Conservation (phyloP, 768 basidiomycete species). For the Suillus occidentalis region DNA sequence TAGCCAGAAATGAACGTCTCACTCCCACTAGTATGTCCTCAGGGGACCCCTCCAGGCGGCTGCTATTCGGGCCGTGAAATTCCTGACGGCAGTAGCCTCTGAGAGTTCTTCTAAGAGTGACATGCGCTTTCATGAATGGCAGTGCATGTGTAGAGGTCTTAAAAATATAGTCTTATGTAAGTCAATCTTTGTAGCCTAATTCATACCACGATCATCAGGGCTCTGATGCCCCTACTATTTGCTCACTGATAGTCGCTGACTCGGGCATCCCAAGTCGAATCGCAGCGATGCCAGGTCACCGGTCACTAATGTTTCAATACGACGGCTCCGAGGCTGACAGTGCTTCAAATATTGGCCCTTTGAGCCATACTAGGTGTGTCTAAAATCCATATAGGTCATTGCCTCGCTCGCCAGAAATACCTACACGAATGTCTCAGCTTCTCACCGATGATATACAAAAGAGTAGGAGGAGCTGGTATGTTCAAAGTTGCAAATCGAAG, state of each 20-base stretch:
- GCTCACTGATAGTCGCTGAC: too few relatives aligned
- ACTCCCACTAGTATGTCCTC: too few relatives aligned
- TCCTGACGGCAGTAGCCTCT: too few relatives aligned
- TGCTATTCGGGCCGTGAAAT: too few relatives aligned
- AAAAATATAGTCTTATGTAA: background rate
- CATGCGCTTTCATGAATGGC: too few relatives aligned
- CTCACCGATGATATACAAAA: conserved; percentile 12
- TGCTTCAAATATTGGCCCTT: background rate
- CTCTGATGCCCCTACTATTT: too few relatives aligned
- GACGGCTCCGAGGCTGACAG: background rate
- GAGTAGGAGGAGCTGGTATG: background rate
- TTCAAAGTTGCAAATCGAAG: too few relatives aligned
- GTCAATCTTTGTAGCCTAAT: background rate
- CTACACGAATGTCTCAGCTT: conserved; percentile 6
- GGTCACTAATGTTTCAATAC: background rate
- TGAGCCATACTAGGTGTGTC: background rate
- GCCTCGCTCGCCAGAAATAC: background rate
- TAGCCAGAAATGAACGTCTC: too few relatives aligned
- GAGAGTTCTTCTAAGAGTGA: too few relatives aligned
- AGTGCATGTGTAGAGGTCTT: background rate
- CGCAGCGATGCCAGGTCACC: background rate
- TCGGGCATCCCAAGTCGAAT: background rate
- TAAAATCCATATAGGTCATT: too few relatives aligned
- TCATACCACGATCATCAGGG: background rate
- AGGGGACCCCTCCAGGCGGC: too few relatives aligned